Percentiles rank a stretch among this genome's conserved stretches.
phyloP scores from a whole-genome alignment of 2,329 filamentous ascomycete genomes.

The Claviceps pazoutovae region DNA sequence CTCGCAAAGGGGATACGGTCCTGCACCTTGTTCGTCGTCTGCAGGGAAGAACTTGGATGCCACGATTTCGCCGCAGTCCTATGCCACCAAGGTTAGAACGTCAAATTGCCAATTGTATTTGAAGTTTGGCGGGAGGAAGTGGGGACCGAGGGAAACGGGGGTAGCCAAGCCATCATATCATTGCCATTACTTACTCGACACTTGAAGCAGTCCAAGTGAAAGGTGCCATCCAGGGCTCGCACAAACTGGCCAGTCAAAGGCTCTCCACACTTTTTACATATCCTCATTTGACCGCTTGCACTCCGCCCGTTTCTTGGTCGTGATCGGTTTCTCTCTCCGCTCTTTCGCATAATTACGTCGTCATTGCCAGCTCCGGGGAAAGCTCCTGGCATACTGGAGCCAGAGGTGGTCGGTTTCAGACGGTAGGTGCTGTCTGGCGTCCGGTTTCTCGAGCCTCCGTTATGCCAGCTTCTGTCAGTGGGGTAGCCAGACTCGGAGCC shows the following conservation, averaged over 20 bases:
- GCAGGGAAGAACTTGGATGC: slow-evolving; percentile 98
- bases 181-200: slow-evolving; percentile 55
- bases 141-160: background rate
- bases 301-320: slow-evolving; percentile 39
- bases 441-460: slow-evolving; percentile 16
- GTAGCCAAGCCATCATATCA: background rate
- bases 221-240: slow-evolving; percentile 81
- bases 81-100: slow-evolving; percentile 8
- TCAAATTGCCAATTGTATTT: background rate
- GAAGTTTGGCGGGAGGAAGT: no score
- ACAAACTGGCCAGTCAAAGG: slow-evolving; percentile 91
- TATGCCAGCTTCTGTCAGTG: slow-evolving; percentile 23
- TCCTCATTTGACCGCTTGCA: slow-evolving; percentile 45
- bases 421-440: slow-evolving; percentile 24
- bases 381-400: slow-evolving; percentile 18
- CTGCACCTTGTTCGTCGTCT: slow-evolving; percentile 72
- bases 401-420: slow-evolving; percentile 22
- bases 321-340: slow-evolving; percentile 44
- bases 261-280: slow-evolving; percentile 80
- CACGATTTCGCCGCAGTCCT: slow-evolving; percentile 96
- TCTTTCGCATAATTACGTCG: slow-evolving; percentile 31
- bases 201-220: slow-evolving; percentile 95
- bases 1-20: slow-evolving; percentile 91
- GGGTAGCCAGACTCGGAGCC: slow-evolving; percentile 18
- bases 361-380: slow-evolving; percentile 21